These are phyloP conservation scores for Eucommia ulmoides DNA, from an alignment of 257 asterid species.

Conservation along the genomic window DNA sequence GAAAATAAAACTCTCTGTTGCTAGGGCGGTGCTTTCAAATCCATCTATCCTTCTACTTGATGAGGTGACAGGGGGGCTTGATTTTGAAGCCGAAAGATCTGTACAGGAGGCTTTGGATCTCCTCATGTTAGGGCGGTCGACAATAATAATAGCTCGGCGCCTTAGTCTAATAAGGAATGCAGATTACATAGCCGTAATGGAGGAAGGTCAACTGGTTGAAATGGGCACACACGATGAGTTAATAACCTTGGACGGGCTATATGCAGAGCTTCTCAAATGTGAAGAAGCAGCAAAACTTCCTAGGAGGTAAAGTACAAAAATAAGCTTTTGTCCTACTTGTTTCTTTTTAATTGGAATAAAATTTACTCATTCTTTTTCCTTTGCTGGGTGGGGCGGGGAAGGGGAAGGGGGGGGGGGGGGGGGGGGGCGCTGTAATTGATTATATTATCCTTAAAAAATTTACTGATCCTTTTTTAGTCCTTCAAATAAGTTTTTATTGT, in stretches of 20 bases:
- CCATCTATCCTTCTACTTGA: background rate
- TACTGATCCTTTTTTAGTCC: no score
- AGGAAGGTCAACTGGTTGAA: slow-evolving; percentile 2
- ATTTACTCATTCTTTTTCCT: no score
- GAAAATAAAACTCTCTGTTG: background rate
- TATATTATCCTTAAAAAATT: no score
- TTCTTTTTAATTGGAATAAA: background rate
- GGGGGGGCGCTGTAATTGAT: no score
- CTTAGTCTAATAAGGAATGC: background rate
- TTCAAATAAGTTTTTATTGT: no score
- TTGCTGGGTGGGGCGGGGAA: no score
- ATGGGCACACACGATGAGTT: slow-evolving; percentile 1
- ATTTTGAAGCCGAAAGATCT: slow-evolving; percentile 1
- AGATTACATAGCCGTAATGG: background rate
- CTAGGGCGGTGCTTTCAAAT: slow-evolving; percentile 1
- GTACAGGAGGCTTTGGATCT: background rate
- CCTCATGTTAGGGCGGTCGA: background rate
- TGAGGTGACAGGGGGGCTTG: background rate
- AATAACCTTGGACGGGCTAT: background rate
- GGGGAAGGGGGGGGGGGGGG: no score
- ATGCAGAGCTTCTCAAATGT: slow-evolving; percentile 1
- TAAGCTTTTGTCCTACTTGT: no score
- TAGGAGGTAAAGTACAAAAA: background rate
- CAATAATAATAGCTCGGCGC: slow-evolving; percentile 1
- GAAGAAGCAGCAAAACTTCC: background rate